phyloP scores from a whole-genome alignment of 306 rosid genomes.

The Arachis hypogaea region DNA sequence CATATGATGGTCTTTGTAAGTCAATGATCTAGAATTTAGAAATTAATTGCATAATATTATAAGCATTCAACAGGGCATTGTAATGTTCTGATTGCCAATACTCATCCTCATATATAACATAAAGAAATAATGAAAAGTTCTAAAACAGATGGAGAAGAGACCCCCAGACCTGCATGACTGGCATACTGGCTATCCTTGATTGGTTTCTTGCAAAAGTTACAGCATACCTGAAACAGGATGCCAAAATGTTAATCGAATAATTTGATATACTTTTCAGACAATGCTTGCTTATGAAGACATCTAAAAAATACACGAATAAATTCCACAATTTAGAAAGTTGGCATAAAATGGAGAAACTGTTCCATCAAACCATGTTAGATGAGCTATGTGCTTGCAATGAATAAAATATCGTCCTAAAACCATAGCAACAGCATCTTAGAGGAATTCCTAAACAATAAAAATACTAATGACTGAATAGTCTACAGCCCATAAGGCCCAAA shows the following conservation, averaged over 20 bases:
- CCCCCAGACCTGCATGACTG: slow-evolving; percentile 82
- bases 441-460: slow-evolving; percentile 22
- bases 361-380: slow-evolving; percentile 24
- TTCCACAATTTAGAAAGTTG: slow-evolving; percentile 4
- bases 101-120: slow-evolving; percentile 19
- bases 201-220: slow-evolving; percentile 93
- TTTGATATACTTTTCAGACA: slow-evolving; percentile 28
- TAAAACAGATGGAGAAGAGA: slow-evolving; percentile 19
- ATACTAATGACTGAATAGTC: slow-evolving; percentile 19
- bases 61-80: neutral
- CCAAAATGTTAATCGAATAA: slow-evolving; percentile 45
- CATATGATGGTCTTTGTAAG: slow-evolving; percentile 18
- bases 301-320: slow-evolving; percentile 31
- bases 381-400: slow-evolving; percentile 18
- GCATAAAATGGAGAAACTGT: slow-evolving; percentile 26
- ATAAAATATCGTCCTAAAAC: neutral
- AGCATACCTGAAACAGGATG: slow-evolving; percentile 73
- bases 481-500: slow-evolving; percentile 10
- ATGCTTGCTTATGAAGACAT: slow-evolving; percentile 29
- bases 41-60: neutral
- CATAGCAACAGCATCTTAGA: slow-evolving; percentile 22
- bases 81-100: slow-evolving; percentile 20
- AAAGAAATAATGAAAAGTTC: slow-evolving; percentile 24
- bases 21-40: neutral
- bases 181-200: slow-evolving; percentile 80